A percentile compares a stretch with the other conserved stretches of the same genome.
These are phyloP conservation scores for Platanus orientalis DNA, from an alignment of 164 flowering plant genomes.

Conservation along the genomic window DNA sequence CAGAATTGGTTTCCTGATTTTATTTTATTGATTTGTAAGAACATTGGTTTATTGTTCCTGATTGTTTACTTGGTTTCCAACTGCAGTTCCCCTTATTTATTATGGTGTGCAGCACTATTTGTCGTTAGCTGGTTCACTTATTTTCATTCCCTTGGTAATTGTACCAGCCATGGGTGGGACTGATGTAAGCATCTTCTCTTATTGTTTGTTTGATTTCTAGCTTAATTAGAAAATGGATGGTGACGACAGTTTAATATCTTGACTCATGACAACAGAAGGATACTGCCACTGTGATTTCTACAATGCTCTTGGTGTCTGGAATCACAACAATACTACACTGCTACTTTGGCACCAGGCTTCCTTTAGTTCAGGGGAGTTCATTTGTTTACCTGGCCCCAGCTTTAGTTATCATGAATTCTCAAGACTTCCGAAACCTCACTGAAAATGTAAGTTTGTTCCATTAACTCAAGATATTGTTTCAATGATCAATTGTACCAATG, in stretches of 20 bases:
- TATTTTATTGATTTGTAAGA: conserved; percentile 7
- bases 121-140: conserved; percentile 80
- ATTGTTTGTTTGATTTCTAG: background rate
- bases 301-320: conserved; percentile 82
- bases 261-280: conserved; percentile 59
- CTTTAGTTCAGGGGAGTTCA: conserved; percentile 94
- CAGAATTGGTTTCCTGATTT: background rate
- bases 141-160: conserved; percentile 72
- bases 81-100: conserved; percentile 62
- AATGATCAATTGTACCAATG: background rate
- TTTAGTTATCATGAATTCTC: conserved; percentile 73
- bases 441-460: conserved; percentile 60
- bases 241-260: conserved; percentile 1
- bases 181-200: conserved; percentile 60
- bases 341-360: conserved; percentile 85
- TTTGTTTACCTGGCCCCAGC: conserved; percentile 91
- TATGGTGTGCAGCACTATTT: conserved; percentile 83
- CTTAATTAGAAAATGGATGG: background rate
- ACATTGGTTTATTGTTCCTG: conserved; percentile 5
- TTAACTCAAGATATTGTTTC: background rate
- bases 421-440: conserved; percentile 65
- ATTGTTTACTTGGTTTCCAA: conserved; percentile 14
- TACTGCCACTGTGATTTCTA: conserved; percentile 86
- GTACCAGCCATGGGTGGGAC: conserved; percentile 97
- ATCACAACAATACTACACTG: conserved; percentile 72